Conservation (phyloP, 352 stramenopile genomes). For the Globisporangium cederbergense region DNA sequence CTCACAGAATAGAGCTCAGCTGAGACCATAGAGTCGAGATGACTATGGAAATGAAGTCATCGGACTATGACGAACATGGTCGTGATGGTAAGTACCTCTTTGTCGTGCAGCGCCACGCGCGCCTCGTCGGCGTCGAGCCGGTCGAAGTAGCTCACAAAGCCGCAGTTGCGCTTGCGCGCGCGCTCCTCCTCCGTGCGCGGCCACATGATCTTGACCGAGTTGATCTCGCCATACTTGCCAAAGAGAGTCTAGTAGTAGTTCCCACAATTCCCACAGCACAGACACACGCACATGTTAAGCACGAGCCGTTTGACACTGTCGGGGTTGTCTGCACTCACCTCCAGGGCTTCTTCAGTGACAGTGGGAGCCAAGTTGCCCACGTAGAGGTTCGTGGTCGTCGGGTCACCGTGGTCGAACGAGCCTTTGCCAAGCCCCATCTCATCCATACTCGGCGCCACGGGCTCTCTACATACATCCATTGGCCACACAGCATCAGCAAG, state of each 20-base stretch:
- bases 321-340: slow-evolving; percentile 24
- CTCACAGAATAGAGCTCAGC: neutral
- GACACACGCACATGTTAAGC: neutral
- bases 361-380: slow-evolving; percentile 92
- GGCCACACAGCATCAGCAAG: neutral
- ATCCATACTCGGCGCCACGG: slow-evolving; percentile 11
- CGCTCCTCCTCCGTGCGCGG: slow-evolving; percentile 93
- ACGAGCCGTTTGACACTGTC: too few species aligned
- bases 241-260: slow-evolving; percentile 60
- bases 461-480: slow-evolving; percentile 8
- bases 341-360: slow-evolving; percentile 90
- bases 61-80: neutral
- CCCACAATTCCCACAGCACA: neutral
- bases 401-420: slow-evolving; percentile 84
- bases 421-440: slow-evolving; percentile 36
- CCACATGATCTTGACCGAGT: slow-evolving; percentile 99
- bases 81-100: slow-evolving; percentile 39
- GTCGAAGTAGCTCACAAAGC: slow-evolving; percentile 95
- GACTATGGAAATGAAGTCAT: neutral
- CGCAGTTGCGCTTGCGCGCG: slow-evolving; percentile 86
- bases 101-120: slow-evolving; percentile 59
- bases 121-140: slow-evolving; percentile 83
- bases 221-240: slow-evolving; percentile 87
- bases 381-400: slow-evolving; percentile 92
- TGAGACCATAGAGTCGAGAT: neutral